A percentile compares a stretch with the other conserved stretches of the same genome.
Conservation (phyloP, 371 early-diverging fungal species). For the Dentiscutata heterogama region DNA sequence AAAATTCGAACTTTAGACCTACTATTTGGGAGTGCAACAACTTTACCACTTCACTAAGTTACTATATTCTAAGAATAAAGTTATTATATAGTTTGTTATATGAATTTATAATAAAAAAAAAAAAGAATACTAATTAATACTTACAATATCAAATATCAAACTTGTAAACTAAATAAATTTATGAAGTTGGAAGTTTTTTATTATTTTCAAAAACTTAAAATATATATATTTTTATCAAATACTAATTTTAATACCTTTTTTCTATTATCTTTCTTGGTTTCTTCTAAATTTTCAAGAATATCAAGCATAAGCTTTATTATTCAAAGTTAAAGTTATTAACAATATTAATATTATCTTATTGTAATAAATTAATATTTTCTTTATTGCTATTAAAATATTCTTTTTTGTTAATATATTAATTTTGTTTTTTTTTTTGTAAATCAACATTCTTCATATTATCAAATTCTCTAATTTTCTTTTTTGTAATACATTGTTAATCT, state of each 20-base stretch:
- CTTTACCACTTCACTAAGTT: too few relatives aligned
- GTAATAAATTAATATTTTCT: neutral
- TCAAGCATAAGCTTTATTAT: slow-evolving; percentile 15
- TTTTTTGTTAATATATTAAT: too few relatives aligned
- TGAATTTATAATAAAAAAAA: neutral
- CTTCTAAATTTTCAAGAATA: slow-evolving; percentile 20
- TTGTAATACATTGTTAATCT: too few relatives aligned
- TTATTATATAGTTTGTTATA: too few relatives aligned
- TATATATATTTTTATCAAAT: neutral
- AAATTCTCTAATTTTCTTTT: neutral
- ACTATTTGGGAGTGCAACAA: too few relatives aligned
- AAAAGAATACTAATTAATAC: neutral
- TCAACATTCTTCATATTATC: neutral
- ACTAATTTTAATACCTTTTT: slow-evolving; percentile 11
- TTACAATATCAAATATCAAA: slow-evolving; percentile 17
- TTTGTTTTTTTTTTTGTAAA: too few relatives aligned
- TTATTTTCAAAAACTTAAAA: neutral
- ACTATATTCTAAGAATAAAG: too few relatives aligned
- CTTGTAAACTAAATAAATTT: slow-evolving; percentile 22
- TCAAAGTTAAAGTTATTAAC: neutral
- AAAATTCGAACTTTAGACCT: too few relatives aligned
- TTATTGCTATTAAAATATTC: neutral
- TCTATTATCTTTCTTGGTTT: neutral
- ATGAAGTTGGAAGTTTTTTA: neutral
- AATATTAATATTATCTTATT: neutral